Percentiles rank a stretch among this genome's conserved stretches.
Evolutionary conservation across 2,329 filamentous ascomycete species (phyloP).

Genomic region (Thelonectria rubi): DNA sequence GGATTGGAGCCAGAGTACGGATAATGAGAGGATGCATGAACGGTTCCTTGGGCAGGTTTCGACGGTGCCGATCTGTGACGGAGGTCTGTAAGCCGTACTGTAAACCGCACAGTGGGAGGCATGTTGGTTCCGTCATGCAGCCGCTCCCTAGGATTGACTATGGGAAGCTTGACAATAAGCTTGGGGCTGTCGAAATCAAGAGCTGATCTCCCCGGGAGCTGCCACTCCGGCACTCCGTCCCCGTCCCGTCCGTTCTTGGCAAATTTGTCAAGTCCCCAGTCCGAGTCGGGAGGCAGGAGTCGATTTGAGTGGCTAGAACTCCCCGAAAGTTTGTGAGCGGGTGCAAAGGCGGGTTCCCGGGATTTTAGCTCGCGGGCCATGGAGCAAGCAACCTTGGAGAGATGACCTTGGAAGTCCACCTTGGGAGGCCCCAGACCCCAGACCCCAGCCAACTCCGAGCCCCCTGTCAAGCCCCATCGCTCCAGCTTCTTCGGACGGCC

Average conservation of each 20-base stretch:
- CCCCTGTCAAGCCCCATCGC: slow-evolving; percentile 25
- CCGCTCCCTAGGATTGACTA: not conserved
- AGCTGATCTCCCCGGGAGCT: not conserved
- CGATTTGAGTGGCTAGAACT: slow-evolving; percentile 23
- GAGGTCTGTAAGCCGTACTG: not conserved
- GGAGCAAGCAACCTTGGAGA: too few species aligned
- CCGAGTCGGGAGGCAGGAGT: not conserved
- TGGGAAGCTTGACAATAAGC: not conserved
- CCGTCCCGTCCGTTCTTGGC: too few species aligned
- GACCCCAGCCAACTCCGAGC: slow-evolving; percentile 29
- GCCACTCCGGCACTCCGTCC: not conserved
- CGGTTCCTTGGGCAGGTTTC: slow-evolving; percentile 10
- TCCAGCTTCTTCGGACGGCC: not conserved
- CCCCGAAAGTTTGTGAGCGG: slow-evolving; percentile 22
- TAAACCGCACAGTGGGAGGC: not conserved
- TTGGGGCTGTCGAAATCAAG: not conserved
- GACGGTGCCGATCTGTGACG: slow-evolving; percentile 6
- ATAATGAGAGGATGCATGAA: slow-evolving; percentile 13
- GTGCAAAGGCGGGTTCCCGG: not conserved
- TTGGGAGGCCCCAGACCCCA: slow-evolving; percentile 5
- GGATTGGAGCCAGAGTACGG: slow-evolving; percentile 3
- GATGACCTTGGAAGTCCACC: not conserved
- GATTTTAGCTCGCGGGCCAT: not conserved
- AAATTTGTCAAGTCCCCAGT: not conserved
- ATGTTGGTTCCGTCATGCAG: not conserved